Conservation (phyloP, 805 yeast species). For the Isabelozyma heimii region DNA sequence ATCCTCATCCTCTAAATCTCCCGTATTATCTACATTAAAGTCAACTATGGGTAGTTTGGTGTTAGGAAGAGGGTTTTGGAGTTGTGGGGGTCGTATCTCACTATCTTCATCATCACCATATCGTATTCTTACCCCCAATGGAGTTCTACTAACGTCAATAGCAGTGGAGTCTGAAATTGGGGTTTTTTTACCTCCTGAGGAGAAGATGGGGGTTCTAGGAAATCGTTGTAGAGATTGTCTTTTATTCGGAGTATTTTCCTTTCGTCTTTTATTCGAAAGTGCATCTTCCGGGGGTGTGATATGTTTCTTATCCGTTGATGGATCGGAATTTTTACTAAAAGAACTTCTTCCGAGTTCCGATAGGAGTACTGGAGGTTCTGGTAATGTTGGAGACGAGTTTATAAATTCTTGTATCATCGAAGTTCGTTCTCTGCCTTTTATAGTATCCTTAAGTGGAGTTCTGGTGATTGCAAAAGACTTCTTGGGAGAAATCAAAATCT, state of each 20-base stretch:
- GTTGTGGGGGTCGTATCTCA: constrained; percentile 26
- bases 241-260: constrained; percentile 2
- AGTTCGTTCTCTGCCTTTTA: constrained; percentile 19
- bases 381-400: constrained; percentile 43
- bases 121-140: constrained; percentile 17
- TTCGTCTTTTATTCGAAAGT: constrained; percentile 1
- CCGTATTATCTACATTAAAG: constrained; percentile 8
- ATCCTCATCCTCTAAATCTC: constrained; percentile 11
- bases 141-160: constrained; percentile 21
- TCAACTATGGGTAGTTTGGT: background rate
- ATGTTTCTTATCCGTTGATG: background rate
- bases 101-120: constrained; percentile 24
- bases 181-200: constrained; percentile 19
- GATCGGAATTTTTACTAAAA: background rate
- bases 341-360: constrained; percentile 29
- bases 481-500: constrained; percentile 29
- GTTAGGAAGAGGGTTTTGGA: constrained; percentile 5
- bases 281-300: background rate
- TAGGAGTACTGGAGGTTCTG: constrained; percentile 40
- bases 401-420: constrained; percentile 33
- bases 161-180: constrained; percentile 8
- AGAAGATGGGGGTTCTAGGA: constrained; percentile 47
- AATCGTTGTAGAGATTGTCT: constrained; percentile 27
- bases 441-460: constrained; percentile 12
- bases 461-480: constrained; percentile 12